Conservation (phyloP, 495 filamentous ascomycete species). For the Aspergillus sparsus region DNA sequence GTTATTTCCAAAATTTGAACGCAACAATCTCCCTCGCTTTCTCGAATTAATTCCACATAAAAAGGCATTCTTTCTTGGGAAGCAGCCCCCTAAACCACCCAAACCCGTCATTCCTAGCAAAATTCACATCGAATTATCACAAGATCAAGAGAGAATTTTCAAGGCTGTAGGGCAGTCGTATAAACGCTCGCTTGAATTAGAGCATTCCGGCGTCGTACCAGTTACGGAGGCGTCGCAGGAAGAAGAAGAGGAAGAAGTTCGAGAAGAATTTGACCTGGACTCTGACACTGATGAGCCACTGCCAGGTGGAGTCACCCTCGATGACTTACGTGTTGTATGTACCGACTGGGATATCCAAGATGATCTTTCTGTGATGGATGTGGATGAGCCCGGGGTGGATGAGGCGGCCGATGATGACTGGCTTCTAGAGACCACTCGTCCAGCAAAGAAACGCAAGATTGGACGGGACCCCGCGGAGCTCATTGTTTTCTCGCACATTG, state of each 20-base stretch:
- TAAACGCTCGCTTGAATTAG: conserved; percentile 58
- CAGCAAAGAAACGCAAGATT: conserved; percentile 53
- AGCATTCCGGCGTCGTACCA: conserved; percentile 56
- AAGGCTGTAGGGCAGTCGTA: conserved; percentile 58
- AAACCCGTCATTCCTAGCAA: conserved; percentile 84
- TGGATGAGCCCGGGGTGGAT: conserved; percentile 28
- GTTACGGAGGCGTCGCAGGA: conserved; percentile 55
- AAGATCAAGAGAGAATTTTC: conserved; percentile 81
- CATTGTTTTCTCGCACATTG: conserved; percentile 47
- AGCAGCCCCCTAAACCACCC: conserved; percentile 70
- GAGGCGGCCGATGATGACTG: conserved; percentile 55
- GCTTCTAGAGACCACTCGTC: conserved; percentile 46
- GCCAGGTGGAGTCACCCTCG: conserved; percentile 64
- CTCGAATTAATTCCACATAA: conserved; percentile 73
- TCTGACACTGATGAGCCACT: conserved; percentile 48
- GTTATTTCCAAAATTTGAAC: conserved; percentile 70
- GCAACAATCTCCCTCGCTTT: conserved; percentile 63
- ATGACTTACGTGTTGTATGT: conserved; percentile 78
- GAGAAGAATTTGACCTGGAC: conserved; percentile 63
- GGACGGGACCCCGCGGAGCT: conserved; percentile 42
- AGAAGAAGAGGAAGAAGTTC: conserved; percentile 59
- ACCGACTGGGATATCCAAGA: conserved; percentile 76
- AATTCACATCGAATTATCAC: conserved; percentile 76
- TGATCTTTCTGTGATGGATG: conserved; percentile 34
- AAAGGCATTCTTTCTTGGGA: conserved; percentile 67